phyloP scores from a whole-genome alignment of 345 rosid species.

The Citrus cavaleriei region DNA sequence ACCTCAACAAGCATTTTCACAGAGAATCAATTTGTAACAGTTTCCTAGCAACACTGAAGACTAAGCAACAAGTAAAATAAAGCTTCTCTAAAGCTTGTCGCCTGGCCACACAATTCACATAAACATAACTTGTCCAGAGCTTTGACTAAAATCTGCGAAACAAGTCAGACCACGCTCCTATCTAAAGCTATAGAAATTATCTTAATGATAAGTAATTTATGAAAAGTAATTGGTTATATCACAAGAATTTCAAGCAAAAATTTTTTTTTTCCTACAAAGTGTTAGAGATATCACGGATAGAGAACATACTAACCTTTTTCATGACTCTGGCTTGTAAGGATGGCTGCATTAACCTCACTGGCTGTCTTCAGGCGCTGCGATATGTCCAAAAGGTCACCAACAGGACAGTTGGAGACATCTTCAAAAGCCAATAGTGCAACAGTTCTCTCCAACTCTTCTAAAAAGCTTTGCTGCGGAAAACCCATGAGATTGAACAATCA shows the following conservation, averaged over 20 bases:
- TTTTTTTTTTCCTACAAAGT: background rate
- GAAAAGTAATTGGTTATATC: background rate
- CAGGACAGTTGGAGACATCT: conserved; percentile 82
- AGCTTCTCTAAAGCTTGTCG: background rate
- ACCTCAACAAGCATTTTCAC: background rate
- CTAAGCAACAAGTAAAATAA: background rate
- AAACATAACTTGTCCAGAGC: background rate
- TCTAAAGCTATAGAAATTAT: conserved; percentile 1
- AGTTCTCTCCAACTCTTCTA: conserved; percentile 94
- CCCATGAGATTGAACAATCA: background rate
- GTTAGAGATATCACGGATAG: background rate
- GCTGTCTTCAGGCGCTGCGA: conserved; percentile 95
- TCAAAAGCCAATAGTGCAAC: conserved; percentile 89
- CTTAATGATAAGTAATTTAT: background rate
- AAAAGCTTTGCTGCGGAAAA: conserved; percentile 65
- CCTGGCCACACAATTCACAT: background rate
- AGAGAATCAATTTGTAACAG: background rate
- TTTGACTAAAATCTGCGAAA: background rate
- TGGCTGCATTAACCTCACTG: conserved; percentile 96
- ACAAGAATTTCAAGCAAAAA: background rate
- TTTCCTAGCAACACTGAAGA: background rate
- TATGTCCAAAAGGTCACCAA: conserved; percentile 80
- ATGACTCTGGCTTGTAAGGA: conserved; percentile 95
- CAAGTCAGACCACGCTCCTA: background rate
- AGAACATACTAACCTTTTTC: conserved; percentile 63